Conservation (phyloP, 306 rosid species). For the Corylus avellana region DNA sequence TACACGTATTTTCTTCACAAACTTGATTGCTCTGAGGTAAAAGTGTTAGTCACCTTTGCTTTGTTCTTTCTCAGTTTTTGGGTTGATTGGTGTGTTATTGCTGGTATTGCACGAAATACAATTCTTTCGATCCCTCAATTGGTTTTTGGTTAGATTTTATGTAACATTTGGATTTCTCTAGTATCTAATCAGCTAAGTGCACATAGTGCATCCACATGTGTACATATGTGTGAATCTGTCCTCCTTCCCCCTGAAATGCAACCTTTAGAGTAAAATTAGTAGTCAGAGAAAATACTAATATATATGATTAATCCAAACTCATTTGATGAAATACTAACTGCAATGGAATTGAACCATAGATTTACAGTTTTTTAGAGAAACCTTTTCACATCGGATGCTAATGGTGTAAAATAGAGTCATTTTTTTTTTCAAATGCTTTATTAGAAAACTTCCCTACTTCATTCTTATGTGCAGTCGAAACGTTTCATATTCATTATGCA, state of each 20-base stretch:
- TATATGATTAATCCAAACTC: not conserved
- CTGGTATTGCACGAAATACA: slow-evolving; percentile 8
- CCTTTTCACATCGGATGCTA: not conserved
- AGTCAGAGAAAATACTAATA: not conserved
- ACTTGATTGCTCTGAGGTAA: slow-evolving; percentile 91
- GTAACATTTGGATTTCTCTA: slow-evolving; percentile 11
- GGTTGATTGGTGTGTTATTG: slow-evolving; percentile 19
- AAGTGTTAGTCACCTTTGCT: slow-evolving; percentile 12
- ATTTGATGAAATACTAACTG: not conserved
- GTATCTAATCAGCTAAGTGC: slow-evolving; percentile 2
- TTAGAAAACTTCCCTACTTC: not conserved
- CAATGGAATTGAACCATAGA: not conserved
- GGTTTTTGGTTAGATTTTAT: slow-evolving; percentile 17
- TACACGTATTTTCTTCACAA: slow-evolving; percentile 85
- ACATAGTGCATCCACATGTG: not conserved
- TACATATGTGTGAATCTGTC: not conserved
- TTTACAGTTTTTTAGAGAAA: not conserved
- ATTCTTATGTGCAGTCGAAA: slow-evolving; percentile 26
- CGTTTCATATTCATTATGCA: slow-evolving; percentile 17
- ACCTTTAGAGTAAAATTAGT: not conserved
- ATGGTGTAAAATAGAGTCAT: not conserved
- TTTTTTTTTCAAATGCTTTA: not conserved
- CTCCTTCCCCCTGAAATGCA: not conserved
- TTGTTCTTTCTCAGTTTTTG: slow-evolving; percentile 20
- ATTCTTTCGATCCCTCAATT: slow-evolving; percentile 17